Evolutionary conservation across 2,329 filamentous ascomycete genomes (phyloP).

Genomic region (Pseudogymnoascus sp.): DNA sequence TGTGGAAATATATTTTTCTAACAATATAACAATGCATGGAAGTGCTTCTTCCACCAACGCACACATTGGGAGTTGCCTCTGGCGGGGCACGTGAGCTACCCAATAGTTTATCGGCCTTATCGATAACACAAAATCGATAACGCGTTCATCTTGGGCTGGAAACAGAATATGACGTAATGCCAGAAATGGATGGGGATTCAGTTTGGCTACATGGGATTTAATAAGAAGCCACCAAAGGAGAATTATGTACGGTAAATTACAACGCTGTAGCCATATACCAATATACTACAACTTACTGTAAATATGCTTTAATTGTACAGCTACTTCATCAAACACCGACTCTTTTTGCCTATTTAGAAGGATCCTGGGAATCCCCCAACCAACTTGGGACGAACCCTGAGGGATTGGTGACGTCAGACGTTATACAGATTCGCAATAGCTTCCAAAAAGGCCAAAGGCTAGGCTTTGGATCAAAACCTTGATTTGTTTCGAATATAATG

Average conservation of each 20-base stretch:
- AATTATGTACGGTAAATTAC: background rate
- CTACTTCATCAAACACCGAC: background rate
- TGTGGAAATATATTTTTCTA: background rate
- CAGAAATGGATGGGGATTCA: background rate
- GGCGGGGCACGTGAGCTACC: constrained; percentile 1
- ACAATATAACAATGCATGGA: background rate
- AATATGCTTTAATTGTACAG: background rate
- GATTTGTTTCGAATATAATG: background rate
- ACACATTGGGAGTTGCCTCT: background rate
- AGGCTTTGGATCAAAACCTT: background rate
- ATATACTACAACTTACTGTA: background rate
- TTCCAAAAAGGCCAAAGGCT: constrained; percentile 1
- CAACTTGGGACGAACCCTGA: background rate
- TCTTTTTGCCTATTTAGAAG: background rate
- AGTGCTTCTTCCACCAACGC: background rate
- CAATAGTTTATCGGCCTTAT: background rate
- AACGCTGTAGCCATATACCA: background rate
- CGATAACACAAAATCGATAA: background rate
- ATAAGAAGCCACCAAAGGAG: background rate
- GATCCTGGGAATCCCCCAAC: background rate
- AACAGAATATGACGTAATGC: background rate
- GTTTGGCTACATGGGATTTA: background rate
- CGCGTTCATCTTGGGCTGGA: background rate
- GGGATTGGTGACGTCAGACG: background rate
- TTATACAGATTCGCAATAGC: constrained; percentile 3